These are phyloP conservation scores for Stemphylium vesicarium DNA, from an alignment of 2,329 filamentous ascomycete species.

Conservation along the genomic window DNA sequence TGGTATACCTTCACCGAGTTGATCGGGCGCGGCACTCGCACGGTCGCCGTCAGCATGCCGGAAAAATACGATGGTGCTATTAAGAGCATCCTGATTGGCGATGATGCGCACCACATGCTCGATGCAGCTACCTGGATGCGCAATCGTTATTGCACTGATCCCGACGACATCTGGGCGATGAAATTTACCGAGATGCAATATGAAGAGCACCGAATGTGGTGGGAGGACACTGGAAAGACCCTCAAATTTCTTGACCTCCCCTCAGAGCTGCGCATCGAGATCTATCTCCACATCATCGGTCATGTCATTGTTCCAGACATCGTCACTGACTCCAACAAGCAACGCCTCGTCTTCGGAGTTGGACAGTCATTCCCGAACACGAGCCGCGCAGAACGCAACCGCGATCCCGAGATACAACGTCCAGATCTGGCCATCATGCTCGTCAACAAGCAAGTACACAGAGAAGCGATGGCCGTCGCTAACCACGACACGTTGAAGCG, in stretches of 20 bases:
- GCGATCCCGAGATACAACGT: conserved; percentile 16
- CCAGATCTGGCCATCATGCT: conserved; percentile 19
- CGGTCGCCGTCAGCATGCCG: not conserved
- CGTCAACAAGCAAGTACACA: conserved; percentile 10
- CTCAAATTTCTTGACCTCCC: conserved; percentile 22
- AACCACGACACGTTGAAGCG: conserved; percentile 12
- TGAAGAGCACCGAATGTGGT: conserved; percentile 24
- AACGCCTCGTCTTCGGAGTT: conserved; percentile 8
- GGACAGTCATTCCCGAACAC: conserved; percentile 1
- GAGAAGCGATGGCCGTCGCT: conserved; percentile 6
- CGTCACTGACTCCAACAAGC: not conserved
- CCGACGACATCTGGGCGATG: conserved; percentile 6
- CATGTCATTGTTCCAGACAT: conserved; percentile 15
- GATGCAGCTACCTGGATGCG: conserved; percentile 15
- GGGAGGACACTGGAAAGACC: conserved; percentile 14
- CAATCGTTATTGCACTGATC: conserved; percentile 14
- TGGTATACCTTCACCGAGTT: conserved; percentile 19
- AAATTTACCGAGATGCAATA: conserved; percentile 12
- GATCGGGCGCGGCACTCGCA: not conserved
- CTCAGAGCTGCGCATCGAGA: conserved; percentile 14
- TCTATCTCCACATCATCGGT: conserved; percentile 22
- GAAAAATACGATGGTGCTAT: not conserved
- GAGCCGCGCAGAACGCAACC: not conserved
- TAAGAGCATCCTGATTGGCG: conserved; percentile 1
- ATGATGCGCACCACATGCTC: not conserved